A percentile compares a stretch with the other conserved stretches of the same genome.
These are phyloP conservation scores for Zostera marina DNA, from an alignment of 116 monocot genomes.

Conservation along the genomic window DNA sequence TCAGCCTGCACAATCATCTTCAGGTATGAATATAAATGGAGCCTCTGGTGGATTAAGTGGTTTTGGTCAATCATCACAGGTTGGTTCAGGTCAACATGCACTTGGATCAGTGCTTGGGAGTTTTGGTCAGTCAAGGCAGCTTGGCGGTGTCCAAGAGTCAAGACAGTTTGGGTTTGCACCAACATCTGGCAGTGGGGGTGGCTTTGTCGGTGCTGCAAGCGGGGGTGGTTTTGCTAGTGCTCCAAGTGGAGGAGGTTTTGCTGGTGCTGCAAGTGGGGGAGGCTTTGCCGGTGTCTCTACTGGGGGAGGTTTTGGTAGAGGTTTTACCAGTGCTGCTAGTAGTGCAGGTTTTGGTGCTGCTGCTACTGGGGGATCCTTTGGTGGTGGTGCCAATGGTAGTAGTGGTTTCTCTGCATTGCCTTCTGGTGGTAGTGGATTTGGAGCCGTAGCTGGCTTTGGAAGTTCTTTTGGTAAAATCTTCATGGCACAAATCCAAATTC, in stretches of 20 bases:
- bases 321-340: slow-evolving; percentile 1
- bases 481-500: too few species aligned
- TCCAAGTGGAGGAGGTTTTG: slow-evolving; percentile 12
- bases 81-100: slow-evolving; percentile 68
- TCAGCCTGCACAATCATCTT: slow-evolving; percentile 37
- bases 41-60: slow-evolving; percentile 25
- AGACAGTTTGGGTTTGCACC: slow-evolving; percentile 16
- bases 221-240: slow-evolving; percentile 21
- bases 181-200: slow-evolving; percentile 15
- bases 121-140: slow-evolving; percentile 90
- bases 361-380: neutral
- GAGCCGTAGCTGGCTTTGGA: neutral
- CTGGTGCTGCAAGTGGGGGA: slow-evolving; percentile 9
- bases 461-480: neutral
- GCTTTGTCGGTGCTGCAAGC: slow-evolving; percentile 14
- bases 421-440: neutral
- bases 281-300: slow-evolving; percentile 8
- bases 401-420: neutral
- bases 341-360: neutral
- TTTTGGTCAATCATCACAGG: slow-evolving; percentile 76
- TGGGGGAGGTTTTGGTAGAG: slow-evolving; percentile 2
- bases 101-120: slow-evolving; percentile 88
- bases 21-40: slow-evolving; percentile 19
- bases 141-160: slow-evolving; percentile 33
- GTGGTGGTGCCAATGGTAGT: neutral